Conservation (phyloP, 2,329 filamentous ascomycete genomes). For the Xylariaceae sp. region DNA sequence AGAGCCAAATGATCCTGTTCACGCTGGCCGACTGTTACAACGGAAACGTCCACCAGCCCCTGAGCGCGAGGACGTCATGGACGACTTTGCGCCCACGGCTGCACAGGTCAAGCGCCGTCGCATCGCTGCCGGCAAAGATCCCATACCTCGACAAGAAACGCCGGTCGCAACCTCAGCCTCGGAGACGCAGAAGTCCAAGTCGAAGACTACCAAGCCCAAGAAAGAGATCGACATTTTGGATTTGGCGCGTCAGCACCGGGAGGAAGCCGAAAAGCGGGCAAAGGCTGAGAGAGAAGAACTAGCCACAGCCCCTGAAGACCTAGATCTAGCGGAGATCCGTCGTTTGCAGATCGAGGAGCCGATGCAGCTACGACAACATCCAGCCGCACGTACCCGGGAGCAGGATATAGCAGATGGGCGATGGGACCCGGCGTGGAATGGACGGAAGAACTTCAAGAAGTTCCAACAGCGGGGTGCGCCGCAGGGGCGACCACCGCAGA, state of each 20-base stretch:
- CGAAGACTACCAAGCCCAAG: conserved; percentile 47
- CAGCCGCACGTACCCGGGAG: conserved; percentile 46
- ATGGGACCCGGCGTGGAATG: conserved; percentile 92
- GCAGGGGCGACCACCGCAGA: conserved; percentile 43
- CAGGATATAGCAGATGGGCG: conserved; percentile 57
- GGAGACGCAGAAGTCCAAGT: conserved; percentile 47
- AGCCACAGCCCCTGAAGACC: conserved; percentile 59
- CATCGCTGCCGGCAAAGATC: conserved; percentile 59
- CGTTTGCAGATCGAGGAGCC: conserved; percentile 76
- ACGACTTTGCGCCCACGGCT: conserved; percentile 74
- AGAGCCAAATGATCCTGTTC: conserved; percentile 27
- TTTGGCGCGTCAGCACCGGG: conserved; percentile 60
- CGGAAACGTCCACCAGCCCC: conserved; percentile 51
- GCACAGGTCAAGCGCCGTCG: conserved; percentile 79
- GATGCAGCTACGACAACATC: conserved; percentile 62
- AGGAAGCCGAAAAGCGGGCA: conserved; percentile 68
- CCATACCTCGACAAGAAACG: conserved; percentile 40
- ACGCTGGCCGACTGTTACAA: conserved; percentile 32
- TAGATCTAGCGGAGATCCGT: conserved; percentile 74
- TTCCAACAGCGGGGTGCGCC: conserved; percentile 66
- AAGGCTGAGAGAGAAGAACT: conserved; percentile 57
- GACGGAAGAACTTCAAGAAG: conserved; percentile 92
- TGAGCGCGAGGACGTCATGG: conserved; percentile 61
- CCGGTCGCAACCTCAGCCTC: conserved; percentile 33
- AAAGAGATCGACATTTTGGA: conserved; percentile 71